Evolutionary conservation across 2,329 filamentous ascomycete species (phyloP), one percentile per base, ranked within the genome.

Genomic region (Talaromyces sp.): DNA sequence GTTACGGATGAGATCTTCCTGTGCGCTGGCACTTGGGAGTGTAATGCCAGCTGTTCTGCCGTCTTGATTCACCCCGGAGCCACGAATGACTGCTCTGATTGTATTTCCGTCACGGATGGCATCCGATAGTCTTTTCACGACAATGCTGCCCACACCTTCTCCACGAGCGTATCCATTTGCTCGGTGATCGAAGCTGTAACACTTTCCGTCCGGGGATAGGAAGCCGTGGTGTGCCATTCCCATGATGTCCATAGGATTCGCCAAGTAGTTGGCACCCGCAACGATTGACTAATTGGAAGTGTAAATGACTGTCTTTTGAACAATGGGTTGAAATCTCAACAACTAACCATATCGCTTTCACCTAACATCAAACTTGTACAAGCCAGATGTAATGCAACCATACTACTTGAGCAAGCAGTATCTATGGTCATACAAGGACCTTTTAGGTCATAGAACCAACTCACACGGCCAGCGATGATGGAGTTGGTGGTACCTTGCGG

Each of bases 101-200:
- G 67, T 64, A 55, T 73, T 67, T 0, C 62, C 54, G 41, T 70
- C 69, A 8, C 63, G 54, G 3, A 73, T 48, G 1, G 71, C 71
- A 33, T 65, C 64, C 1, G 57, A 52, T 1, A 73, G 62, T 1
- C 63, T 61, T 57, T 73, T 73, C 0, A 74, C 22, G 10, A 66
- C 60, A 4, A 74, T 40, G 5, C 46, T 57, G 5, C 61, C 65
- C 1, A 71, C 63, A 10, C 62, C 69, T 52, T 74, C 72, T 5
- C 75, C 77, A 17, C 76, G 67, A 9, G 66, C 72, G 60, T 79
- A 80, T 1, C 78, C 78, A 54, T 73, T 69, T 0, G 72, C 75
- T 37, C 66, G 61, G 19, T 66, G 60, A 57, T 77, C 75, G 56
- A 71, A 74, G 17, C 56, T 65, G 35, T 65, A 64, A 57, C 64